These are phyloP conservation scores for Brasenia schreberi DNA, from an alignment of 164 flowering plant species.

Conservation along the genomic window DNA sequence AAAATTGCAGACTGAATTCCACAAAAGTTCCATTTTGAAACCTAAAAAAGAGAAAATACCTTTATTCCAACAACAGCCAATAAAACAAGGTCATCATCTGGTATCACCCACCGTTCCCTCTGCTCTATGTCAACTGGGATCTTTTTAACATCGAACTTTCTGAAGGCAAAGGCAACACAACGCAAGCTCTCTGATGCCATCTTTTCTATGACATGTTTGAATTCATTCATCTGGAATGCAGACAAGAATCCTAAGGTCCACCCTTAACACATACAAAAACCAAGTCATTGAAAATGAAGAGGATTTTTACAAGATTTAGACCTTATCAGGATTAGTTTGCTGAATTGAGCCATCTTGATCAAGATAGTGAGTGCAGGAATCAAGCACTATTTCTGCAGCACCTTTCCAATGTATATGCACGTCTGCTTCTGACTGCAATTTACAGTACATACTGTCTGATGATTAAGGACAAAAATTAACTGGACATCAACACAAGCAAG, in stretches of 20 bases:
- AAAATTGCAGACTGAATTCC: too few species aligned
- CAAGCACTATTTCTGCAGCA: conserved; percentile 87
- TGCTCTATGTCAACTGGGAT: conserved; percentile 64
- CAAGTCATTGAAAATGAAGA: background rate
- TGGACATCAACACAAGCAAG: too few species aligned
- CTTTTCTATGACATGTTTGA: conserved; percentile 55
- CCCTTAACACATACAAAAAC: background rate
- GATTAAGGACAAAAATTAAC: too few species aligned
- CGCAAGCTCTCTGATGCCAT: conserved; percentile 84
- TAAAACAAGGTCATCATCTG: conserved; percentile 70
- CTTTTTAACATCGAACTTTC: conserved; percentile 28
- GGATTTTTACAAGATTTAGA: conserved; percentile 5
- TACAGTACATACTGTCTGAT: too few species aligned
- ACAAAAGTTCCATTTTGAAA: too few species aligned
- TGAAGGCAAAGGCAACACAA: conserved; percentile 82
- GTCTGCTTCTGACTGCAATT: conserved; percentile 47
- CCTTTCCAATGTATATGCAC: conserved; percentile 95
- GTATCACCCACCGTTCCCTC: conserved; percentile 52
- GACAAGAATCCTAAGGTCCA: background rate
- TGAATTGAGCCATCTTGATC: conserved; percentile 27
- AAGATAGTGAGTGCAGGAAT: conserved; percentile 48
- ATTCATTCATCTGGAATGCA: conserved; percentile 27
- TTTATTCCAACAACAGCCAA: conserved; percentile 86
- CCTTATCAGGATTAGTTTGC: conserved; percentile 54
- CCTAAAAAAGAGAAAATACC: conserved; percentile 23